Conservation (phyloP, 2,329 filamentous ascomycete genomes). For the Cladosporium sp. region DNA sequence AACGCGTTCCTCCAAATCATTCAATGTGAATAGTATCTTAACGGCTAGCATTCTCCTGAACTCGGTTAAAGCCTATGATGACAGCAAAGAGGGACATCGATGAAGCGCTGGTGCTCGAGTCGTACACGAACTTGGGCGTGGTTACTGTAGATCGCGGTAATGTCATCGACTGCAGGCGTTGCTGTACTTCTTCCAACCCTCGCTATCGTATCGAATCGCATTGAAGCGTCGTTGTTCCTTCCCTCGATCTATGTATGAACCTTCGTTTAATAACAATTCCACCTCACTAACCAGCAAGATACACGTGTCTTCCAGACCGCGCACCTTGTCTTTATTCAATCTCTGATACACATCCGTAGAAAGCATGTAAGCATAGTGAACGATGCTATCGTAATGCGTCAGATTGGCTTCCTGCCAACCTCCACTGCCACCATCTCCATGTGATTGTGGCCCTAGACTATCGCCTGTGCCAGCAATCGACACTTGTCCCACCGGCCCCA, state of each 20-base stretch:
- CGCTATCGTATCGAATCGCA: not conserved
- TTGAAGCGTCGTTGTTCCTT: not conserved
- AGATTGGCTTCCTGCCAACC: conserved; percentile 26
- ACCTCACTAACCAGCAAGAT: conserved; percentile 27
- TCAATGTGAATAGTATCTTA: not conserved
- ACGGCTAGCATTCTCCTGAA: too few species aligned
- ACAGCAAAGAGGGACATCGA: too few species aligned
- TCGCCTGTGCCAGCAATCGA: not conserved
- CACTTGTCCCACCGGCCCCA: conserved; percentile 21
- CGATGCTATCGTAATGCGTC: conserved; percentile 28
- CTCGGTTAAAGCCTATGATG: too few species aligned
- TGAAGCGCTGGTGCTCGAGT: too few species aligned
- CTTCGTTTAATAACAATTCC: conserved; percentile 15
- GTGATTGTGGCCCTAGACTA: not conserved
- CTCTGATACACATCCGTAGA: conserved; percentile 24
- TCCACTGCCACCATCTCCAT: not conserved
- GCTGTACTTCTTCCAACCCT: not conserved
- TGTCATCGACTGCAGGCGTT: not conserved
- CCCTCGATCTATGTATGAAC: not conserved
- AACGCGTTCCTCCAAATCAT: not conserved
- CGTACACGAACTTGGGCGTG: too few species aligned
- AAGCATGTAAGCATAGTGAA: conserved; percentile 29
- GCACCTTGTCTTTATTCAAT: conserved; percentile 26
- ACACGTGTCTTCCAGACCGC: conserved; percentile 27
- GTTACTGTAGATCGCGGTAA: not conserved